Base-by-base conservation (phyloP, 2,329 filamentous ascomycete genomes). In the Aureobasidium uvarum region DNA sequence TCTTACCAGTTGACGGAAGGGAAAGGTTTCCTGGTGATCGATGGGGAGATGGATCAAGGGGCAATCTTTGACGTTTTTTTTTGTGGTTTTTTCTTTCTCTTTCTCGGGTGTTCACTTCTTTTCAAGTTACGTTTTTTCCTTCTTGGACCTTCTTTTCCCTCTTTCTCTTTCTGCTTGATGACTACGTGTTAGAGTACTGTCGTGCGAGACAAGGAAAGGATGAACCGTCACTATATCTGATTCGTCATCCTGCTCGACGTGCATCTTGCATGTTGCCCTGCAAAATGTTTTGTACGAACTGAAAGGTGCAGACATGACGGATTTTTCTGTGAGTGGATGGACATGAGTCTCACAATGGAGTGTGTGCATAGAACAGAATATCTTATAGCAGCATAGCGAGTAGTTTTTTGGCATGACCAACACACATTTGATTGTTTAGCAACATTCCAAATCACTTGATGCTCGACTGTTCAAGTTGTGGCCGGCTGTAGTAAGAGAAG, bases 31-130 rank as follows among this genome's bases (percentile, higher is more conserved):
- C 48, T 41, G 25, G n/a, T 20, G 20, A 41, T n/a, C 20, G 46
- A 20, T 31, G 48, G 25, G 54, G 39, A 31, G 36, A 56, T 56
- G 39, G 39, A 45, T 54, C 33, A 39, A 48, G 50, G 50, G 33
- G 62, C 50, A 45, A 63, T 64, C 62, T 64, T 50, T 48, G 31
- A 52, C 28, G 33, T 31, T 18, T 46, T 55, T 64, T 63, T 25
- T 64, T 46, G 52, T 23, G 38, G n/a, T 20, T 64, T 43, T 38
- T 38, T 36, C 20, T 63, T 48, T 36, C 20, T n/a, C 20, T 64
- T 48, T 36, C 18, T 38, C 20, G 46, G 43, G 33, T 56, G 48
- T 64, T 56, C 33, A 33, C 39, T 38, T 18, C n/a, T 64, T 48
- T 56, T 25, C 46, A 43, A 38, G 36, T 46, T 64, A 25, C 39